Evolutionary conservation across 2,329 filamentous ascomycete genomes (phyloP), one percentile per base, ranked within the genome.

Genomic region (Diplocarpon mali): DNA sequence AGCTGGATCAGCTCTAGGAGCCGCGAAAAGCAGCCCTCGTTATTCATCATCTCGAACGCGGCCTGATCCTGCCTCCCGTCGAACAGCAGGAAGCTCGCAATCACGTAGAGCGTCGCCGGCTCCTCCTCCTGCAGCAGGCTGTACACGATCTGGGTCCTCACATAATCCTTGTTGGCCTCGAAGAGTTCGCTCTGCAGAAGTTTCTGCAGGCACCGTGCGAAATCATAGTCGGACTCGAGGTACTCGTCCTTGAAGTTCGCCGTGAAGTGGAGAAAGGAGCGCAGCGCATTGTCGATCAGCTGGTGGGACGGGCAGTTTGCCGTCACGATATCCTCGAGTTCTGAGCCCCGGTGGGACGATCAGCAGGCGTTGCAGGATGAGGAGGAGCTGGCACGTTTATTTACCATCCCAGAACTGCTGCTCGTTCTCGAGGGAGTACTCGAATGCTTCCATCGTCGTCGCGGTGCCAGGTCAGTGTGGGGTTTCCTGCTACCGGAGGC

Each of bases 101-200:
- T 85, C 48, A 88, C 73, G 63, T 94, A 85, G 38, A 98, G 71
- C n/a, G 80, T 78, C 29, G 78, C 76, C 14, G 76, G 67, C 53
- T 94, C 85, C 58, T 95, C 89, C 66, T 96, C 92, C 72, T 95
- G 73, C 53, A 95, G 68, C 42, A 98, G 71, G 62, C 87, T 89
- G 65, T 94, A 88, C 53, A 96, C 79, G 58, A 98, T 87, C 67
- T 96, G 92, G 36, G 78, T 84, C 51, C 90, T 85, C 51, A 96
- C 85, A 65, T 98, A 96, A 46, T 87, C 82, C 54, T 78, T 75
- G 63, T 95, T 82, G 12, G 72, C 65, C 20, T 67, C 65, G 64
- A 93, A 98, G 36, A 96, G 69, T 14, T 69, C 67, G 61, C 88
- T 88, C 42, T 81, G 72, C 46, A 93, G 70, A 31, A 98, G 74